phyloP scores from a whole-genome alignment of 208 protist genomes.

The Angomonas ambiguus region DNA sequence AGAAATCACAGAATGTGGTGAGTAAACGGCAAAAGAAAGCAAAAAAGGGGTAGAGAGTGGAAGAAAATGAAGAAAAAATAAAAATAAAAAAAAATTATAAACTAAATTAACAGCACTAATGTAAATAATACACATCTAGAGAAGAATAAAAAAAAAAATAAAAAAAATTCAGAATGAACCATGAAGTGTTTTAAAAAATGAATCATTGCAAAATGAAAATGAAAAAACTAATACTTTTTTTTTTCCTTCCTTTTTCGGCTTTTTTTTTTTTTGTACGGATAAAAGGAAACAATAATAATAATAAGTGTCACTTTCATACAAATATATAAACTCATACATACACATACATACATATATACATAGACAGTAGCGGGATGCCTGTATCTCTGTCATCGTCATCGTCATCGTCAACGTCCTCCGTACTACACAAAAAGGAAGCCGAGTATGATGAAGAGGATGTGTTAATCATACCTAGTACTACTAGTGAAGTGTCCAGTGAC shows the following conservation, averaged over 20 bases:
- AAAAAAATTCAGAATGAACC: no score
- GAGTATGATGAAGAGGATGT: background rate
- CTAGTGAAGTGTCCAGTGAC: no score
- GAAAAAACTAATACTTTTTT: constrained; percentile 26
- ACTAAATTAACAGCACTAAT: background rate
- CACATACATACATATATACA: background rate
- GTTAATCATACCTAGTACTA: background rate
- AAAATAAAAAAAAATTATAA: constrained; percentile 10
- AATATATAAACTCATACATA: background rate
- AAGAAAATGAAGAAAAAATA: constrained; percentile 6
- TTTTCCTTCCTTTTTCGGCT: constrained; percentile 18
- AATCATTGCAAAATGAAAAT: background rate
- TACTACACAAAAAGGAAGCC: background rate
- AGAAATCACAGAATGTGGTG: background rate
- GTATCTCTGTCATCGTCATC: no score
- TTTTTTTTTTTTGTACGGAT: background rate
- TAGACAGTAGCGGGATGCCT: background rate
- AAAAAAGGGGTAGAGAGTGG: background rate
- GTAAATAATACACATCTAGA: background rate
- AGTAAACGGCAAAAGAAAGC: background rate
- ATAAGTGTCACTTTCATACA: background rate
- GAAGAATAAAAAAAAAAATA: background rate
- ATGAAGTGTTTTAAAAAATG: background rate
- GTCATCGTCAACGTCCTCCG: background rate
- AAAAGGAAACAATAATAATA: background rate